A percentile compares a stretch with the other conserved stretches of the same genome.
phyloP scores from a whole-genome alignment of 177 flowering plant species.

The Vitis hybrid region DNA sequence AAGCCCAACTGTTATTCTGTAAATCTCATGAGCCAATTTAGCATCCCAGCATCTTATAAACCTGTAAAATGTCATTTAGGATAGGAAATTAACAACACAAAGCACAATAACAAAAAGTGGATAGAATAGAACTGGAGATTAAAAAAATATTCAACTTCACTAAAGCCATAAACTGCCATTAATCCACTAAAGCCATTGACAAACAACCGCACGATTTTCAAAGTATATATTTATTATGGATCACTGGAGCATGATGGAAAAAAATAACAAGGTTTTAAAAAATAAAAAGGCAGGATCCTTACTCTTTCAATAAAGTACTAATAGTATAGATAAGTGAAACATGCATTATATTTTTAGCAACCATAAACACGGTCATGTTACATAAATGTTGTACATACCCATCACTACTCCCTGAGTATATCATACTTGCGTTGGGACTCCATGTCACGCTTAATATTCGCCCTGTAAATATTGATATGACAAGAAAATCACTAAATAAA shows the following conservation, averaged over 20 bases:
- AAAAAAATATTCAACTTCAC: neutral
- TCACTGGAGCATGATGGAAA: too few relatives aligned
- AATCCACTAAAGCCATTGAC: too few relatives aligned
- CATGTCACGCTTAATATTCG: slow-evolving; percentile 83
- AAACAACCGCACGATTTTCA: too few relatives aligned
- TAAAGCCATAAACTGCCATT: neutral
- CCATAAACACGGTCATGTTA: neutral
- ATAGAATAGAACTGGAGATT: neutral
- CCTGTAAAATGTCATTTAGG: slow-evolving; percentile 36
- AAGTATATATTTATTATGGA: too few relatives aligned
- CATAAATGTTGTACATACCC: slow-evolving; percentile 57
- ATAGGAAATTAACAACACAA: neutral
- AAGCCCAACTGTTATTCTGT: slow-evolving; percentile 79
- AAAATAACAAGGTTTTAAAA: too few relatives aligned
- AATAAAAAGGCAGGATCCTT: too few relatives aligned
- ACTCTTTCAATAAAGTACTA: too few relatives aligned
- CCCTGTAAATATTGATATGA: slow-evolving; percentile 42
- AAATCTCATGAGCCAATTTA: slow-evolving; percentile 53
- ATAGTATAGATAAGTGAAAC: neutral
- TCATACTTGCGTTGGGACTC: slow-evolving; percentile 65
- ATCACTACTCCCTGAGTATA: slow-evolving; percentile 92
- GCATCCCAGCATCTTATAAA: slow-evolving; percentile 93
- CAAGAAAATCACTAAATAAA: slow-evolving; percentile 3
- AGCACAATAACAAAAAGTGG: neutral
- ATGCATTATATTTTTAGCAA: neutral